phyloP scores from a whole-genome alignment of 1,139 yeast species.

The Yamadazyma spencermartinsiae region DNA sequence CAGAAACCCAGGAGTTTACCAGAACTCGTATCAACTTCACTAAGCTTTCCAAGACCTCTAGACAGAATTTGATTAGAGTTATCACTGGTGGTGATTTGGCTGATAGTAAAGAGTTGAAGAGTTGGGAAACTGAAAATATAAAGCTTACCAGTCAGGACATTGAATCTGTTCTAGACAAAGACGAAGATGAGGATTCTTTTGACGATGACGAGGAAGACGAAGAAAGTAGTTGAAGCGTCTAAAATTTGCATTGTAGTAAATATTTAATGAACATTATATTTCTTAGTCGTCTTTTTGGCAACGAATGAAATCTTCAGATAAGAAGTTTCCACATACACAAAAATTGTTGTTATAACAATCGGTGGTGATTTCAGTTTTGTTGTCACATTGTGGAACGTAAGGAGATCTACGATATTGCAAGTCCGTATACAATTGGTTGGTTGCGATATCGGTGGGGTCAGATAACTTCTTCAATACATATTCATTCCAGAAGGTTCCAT shows the following conservation, averaged over 20 bases:
- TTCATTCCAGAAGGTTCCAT: slow-evolving; percentile 59
- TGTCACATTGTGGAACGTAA: slow-evolving; percentile 45
- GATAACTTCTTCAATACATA: slow-evolving; percentile 33
- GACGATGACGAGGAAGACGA: slow-evolving; percentile 20
- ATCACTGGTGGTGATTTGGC: slow-evolving; percentile 57
- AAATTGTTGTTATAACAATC: slow-evolving; percentile 44
- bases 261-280: neutral
- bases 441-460: slow-evolving; percentile 3
- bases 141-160: slow-evolving; percentile 24
- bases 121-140: slow-evolving; percentile 40
- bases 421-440: slow-evolving; percentile 33
- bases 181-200: slow-evolving; percentile 6
- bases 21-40: slow-evolving; percentile 50
- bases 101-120: slow-evolving; percentile 30
- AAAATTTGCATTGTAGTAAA: too few species aligned
- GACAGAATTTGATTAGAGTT: slow-evolving; percentile 56
- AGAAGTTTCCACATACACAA: slow-evolving; percentile 29
- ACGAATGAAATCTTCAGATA: slow-evolving; percentile 12
- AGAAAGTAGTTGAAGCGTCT: slow-evolving; percentile 15
- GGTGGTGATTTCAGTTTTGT: slow-evolving; percentile 28
- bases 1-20: slow-evolving; percentile 47
- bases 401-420: slow-evolving; percentile 57
- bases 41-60: slow-evolving; percentile 50
- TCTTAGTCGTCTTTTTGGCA: slow-evolving; percentile 7
- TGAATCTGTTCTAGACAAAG: slow-evolving; percentile 11